A percentile compares a stretch with the other conserved stretches of the same genome.
Conservation (phyloP, 176 grass and related monocot species). For the Bothriochloa decipiens region DNA sequence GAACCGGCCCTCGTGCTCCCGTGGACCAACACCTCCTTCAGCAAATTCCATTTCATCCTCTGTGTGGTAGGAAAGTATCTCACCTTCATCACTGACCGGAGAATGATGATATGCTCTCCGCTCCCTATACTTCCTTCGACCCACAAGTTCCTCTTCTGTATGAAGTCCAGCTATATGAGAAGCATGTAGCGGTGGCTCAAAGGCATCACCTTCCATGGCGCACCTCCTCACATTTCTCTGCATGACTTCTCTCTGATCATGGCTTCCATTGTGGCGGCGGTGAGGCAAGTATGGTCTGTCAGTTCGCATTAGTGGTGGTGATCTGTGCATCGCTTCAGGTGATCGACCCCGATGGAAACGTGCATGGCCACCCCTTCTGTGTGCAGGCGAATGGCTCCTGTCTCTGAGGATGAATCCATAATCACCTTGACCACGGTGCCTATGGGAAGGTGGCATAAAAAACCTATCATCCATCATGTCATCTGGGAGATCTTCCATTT, state of each 20-base stretch:
- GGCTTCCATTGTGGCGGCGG: conserved; percentile 29
- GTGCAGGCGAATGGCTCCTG: conserved; percentile 52
- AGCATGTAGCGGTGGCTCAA: conserved; percentile 44
- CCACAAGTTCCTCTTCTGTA: conserved; percentile 37
- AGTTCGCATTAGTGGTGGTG: conserved; percentile 48
- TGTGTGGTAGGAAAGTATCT: conserved; percentile 38
- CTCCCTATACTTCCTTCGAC: conserved; percentile 48
- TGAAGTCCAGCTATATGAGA: conserved; percentile 39
- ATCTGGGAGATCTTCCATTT: conserved; percentile 41
- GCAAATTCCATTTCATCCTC: conserved; percentile 49
- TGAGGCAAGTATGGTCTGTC: conserved; percentile 37
- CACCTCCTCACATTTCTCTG: conserved; percentile 47
- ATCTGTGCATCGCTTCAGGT: conserved; percentile 51
- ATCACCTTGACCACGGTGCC: conserved; percentile 34
- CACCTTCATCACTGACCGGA: background rate
- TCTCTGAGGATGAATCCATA: conserved; percentile 45
- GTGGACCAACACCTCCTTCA: conserved; percentile 29
- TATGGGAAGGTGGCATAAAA: conserved; percentile 33
- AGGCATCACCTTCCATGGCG: conserved; percentile 34
- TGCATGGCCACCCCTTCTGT: conserved; percentile 42
- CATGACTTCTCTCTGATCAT: conserved; percentile 46
- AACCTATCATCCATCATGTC: conserved; percentile 53
- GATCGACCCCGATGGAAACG: conserved; percentile 52
- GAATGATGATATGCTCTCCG: conserved; percentile 39
- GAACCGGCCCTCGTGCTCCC: conserved; percentile 32